Evolutionary conservation across 257 asterid species (phyloP), one percentile per base, ranked within the genome.

Genomic region (Solanum sitiens): DNA sequence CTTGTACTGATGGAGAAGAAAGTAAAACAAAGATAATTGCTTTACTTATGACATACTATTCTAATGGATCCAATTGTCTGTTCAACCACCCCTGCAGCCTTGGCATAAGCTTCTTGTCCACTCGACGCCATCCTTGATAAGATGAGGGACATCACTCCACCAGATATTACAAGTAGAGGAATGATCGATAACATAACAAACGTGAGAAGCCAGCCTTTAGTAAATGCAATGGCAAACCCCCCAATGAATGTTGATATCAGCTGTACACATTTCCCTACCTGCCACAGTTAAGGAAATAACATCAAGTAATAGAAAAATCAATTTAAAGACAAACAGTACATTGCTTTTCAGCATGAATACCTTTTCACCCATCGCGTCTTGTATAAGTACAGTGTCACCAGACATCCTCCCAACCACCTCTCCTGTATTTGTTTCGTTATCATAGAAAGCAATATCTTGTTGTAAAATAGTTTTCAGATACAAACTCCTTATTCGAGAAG

Each of bases 281-380:
- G 83, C 53, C 86, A 42, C 23, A 27, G 5, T 56, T 71, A 12
- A 59, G 67, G 67, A 59, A 21, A 59, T 0, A 59, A 59, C 67
- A 59, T 59, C 27, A 20, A 59, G 67, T 59, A 59, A 59, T 20
- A 8, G 67, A 59, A 20, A 59, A 21, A 59, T 5, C 25, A 59
- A 59, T 59, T 20, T 20, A 9, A 27, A 82, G 35, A 45, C 71
- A 20, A 40, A 82, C n/a, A 18, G 27, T 37, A 37, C 7, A 37
- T 42, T 45, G 50, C 44, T 18, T 13, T 53, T 40, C 3, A 30
- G 39, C 37, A 85, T 18, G n/a, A 6, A 33, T 87, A 93, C 98
- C 96, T 96, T 96, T 93, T 96, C 99, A 4, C 99, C 98, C 92
- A 95, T 95, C 45, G 99, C 99, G 47, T 96, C 98, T 90, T 96